phyloP scores from a whole-genome alignment of 768 basidiomycete genomes.

The Mycena sanguinolenta region DNA sequence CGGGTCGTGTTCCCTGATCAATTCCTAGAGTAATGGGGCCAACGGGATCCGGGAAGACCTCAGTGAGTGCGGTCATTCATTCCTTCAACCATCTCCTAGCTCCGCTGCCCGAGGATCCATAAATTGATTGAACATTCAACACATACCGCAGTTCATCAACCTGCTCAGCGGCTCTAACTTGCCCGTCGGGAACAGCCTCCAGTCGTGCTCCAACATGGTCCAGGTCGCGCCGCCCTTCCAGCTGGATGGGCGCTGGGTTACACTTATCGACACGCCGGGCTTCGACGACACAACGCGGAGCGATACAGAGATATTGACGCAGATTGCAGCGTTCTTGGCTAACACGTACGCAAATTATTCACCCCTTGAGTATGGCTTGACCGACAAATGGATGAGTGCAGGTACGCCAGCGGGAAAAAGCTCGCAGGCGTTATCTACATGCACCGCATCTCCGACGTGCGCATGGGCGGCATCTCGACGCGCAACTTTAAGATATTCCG shows the following conservation, averaged over 20 bases:
- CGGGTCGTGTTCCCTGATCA: not conserved
- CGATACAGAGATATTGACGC: conserved; percentile 62
- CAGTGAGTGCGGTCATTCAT: conserved; percentile 1
- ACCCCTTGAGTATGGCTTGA: not conserved
- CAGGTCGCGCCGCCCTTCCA: conserved; percentile 56
- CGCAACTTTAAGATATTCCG: conserved; percentile 67
- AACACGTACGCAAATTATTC: conserved; percentile 41
- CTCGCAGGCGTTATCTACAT: conserved; percentile 65
- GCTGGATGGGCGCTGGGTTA: conserved; percentile 49
- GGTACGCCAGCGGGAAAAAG: conserved; percentile 51
- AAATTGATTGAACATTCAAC: too few relatives aligned
- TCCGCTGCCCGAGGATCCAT: too few relatives aligned
- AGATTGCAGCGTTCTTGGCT: conserved; percentile 60
- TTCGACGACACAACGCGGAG: conserved; percentile 67
- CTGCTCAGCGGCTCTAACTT: conserved; percentile 62
- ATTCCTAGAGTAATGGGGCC: conserved; percentile 23
- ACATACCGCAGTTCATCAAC: conserved; percentile 32
- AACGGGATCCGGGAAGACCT: conserved; percentile 23
- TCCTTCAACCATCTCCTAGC: too few relatives aligned
- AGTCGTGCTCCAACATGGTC: conserved; percentile 66
- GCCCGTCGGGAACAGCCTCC: conserved; percentile 58
- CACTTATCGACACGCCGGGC: conserved; percentile 71
- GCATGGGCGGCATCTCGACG: conserved; percentile 60
- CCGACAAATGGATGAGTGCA: conserved; percentile 26
- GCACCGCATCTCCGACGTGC: conserved; percentile 53